phyloP scores from a whole-genome alignment of 441 rosid genomes.

The Flueggea neowawraea region DNA sequence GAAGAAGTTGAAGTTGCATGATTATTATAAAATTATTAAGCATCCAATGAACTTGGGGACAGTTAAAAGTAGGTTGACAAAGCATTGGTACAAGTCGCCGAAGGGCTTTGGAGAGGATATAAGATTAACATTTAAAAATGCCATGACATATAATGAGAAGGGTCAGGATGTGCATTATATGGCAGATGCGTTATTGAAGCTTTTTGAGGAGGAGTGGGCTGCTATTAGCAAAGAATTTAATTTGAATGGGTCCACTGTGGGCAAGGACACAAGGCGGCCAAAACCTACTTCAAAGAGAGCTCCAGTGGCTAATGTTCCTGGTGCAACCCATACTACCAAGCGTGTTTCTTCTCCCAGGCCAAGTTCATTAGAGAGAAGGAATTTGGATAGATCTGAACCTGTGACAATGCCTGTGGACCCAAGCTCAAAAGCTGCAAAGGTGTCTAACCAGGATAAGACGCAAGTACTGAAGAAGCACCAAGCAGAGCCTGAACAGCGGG shows the following conservation, averaged over 20 bases:
- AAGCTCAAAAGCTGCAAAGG: slow-evolving; percentile 12
- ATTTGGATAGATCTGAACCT: slow-evolving; percentile 53
- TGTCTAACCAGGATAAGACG: slow-evolving; percentile 28
- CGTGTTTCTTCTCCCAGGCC: slow-evolving; percentile 9
- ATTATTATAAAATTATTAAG: slow-evolving; percentile 69
- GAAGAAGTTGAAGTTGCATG: slow-evolving; percentile 59
- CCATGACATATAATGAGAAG: slow-evolving; percentile 76
- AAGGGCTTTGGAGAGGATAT: slow-evolving; percentile 87
- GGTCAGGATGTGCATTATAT: slow-evolving; percentile 82
- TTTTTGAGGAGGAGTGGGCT: slow-evolving; percentile 77
- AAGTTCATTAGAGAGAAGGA: slow-evolving; percentile 35
- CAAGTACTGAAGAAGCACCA: slow-evolving; percentile 66
- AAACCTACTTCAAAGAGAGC: slow-evolving; percentile 36
- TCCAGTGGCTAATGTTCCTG: slow-evolving; percentile 21
- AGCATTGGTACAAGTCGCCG: slow-evolving; percentile 63
- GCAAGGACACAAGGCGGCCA: slow-evolving; percentile 24
- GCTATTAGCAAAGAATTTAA: slow-evolving; percentile 41
- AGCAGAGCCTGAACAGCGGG: slow-evolving; percentile 62
- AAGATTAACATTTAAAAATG: slow-evolving; percentile 83
- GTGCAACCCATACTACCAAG: background rate
- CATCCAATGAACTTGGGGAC: slow-evolving; percentile 98
- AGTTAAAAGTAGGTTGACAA: slow-evolving; percentile 57
- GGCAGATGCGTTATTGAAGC: slow-evolving; percentile 54
- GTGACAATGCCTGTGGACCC: slow-evolving; percentile 32
- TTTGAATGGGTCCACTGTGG: slow-evolving; percentile 20